Base-by-base conservation (phyloP, 495 filamentous ascomycete species). In the Eremomyces bilateralis region DNA sequence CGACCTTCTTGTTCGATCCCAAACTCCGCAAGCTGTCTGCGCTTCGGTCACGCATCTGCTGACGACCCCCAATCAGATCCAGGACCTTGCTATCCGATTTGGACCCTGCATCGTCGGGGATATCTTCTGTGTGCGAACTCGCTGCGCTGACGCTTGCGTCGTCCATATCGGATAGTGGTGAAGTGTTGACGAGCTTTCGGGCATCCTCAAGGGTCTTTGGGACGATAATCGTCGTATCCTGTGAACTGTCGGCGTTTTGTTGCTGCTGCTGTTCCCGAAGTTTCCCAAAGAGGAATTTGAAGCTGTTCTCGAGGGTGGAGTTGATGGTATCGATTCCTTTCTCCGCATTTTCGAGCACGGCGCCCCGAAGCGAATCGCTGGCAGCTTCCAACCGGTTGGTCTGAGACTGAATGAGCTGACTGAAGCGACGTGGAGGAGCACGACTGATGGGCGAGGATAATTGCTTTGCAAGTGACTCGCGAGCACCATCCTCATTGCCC, bases 201-300 rank as follows among this genome's bases (percentile, higher is more conserved):
- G 84, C 88, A 42, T 97, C 88, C 34, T 88, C 88, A 1, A 97
- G 58, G 4, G 88, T 95, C 40, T 80, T 81, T 10, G 88, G 88
- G 1, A 92, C 59, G 18, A 64, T 45, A 16, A 74, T 47, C 10
- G 6, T 11, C 8, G 30, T 32, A 11, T 18, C 30, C 10, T 8
- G 8, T 13, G 24, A 8, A 6, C 8, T 16, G 6, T 11, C 21
- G 42, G 42, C 46, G 31, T 53, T 55, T 30, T 53, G 52, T 18
- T 32, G 6, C 15, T 16, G 15, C 18, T 55, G 38, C 34, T 52
- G 51, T 43, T 92, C 82, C 44, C 76, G 76, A 18, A 94, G 67
- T 42, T 82, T 79, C 24, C 85, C 85, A 33, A 99, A 73, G 6
- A 95, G 58, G 40, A 95, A 90, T 45, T 84, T 90, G 57, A 93